A percentile compares a stretch with the other conserved stretches of the same genome.
phyloP scores from a whole-genome alignment of 257 asterid species.

The Ajuga chamaepitys region DNA sequence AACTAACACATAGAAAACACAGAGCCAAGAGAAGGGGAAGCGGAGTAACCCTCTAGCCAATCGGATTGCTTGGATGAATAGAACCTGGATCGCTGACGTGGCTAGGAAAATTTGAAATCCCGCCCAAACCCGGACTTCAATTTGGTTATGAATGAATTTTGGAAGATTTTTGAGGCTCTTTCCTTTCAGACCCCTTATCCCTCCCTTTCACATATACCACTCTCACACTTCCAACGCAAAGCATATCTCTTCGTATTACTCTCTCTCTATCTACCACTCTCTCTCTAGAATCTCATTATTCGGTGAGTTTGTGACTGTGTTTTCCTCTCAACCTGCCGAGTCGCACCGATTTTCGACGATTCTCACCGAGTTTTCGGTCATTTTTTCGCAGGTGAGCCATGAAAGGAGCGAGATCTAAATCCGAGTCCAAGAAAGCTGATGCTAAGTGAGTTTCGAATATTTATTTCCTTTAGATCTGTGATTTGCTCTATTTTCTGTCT shows the following conservation, averaged over 20 bases:
- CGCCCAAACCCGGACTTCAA: slow-evolving; percentile 99
- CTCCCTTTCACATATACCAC: slow-evolving; percentile 38
- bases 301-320: slow-evolving; percentile 21
- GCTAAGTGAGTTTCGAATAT: slow-evolving; percentile 39
- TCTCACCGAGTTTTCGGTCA: slow-evolving; percentile 15
- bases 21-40: slow-evolving; percentile 27
- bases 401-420: slow-evolving; percentile 74
- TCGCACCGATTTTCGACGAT: slow-evolving; percentile 32
- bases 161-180: slow-evolving; percentile 33
- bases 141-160: slow-evolving; percentile 35
- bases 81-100: slow-evolving; percentile 57
- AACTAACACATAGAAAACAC: slow-evolving; percentile 82
- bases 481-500: not conserved
- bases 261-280: slow-evolving; percentile 25
- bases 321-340: slow-evolving; percentile 23
- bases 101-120: slow-evolving; percentile 56
- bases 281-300: slow-evolving; percentile 10
- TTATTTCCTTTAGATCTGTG: slow-evolving; percentile 27
- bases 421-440: slow-evolving; percentile 50
- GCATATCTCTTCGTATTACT: slow-evolving; percentile 24
- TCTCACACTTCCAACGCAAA: slow-evolving; percentile 24
- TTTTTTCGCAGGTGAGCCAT: slow-evolving; percentile 34
- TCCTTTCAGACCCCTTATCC: slow-evolving; percentile 43
- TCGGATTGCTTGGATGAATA: not conserved
- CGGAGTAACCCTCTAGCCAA: slow-evolving; percentile 1